Evolutionary conservation across 176 grass and related monocot species (phyloP).

Genomic region (Puccinellia tenuiflora): DNA sequence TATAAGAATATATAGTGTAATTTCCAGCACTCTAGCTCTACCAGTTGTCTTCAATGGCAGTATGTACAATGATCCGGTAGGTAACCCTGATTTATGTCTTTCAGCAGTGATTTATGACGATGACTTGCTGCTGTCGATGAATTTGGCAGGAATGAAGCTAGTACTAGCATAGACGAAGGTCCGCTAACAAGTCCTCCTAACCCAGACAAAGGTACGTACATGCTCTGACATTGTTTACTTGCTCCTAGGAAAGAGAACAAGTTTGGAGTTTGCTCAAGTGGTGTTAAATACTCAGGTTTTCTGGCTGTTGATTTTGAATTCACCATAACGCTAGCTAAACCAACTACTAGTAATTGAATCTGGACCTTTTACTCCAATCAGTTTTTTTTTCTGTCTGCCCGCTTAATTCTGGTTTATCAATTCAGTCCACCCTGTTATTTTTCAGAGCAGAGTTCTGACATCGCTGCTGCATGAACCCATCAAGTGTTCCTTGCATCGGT

Average conservation of each 20-base stretch:
- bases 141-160: conserved; percentile 44
- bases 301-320: neutral
- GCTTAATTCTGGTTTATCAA: neutral
- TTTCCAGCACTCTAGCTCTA: conserved; percentile 18
- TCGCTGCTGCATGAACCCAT: conserved; percentile 32
- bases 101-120: neutral
- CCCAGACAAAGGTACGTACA: conserved; percentile 42
- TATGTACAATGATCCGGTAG: neutral
- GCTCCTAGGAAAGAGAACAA: neutral
- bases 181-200: conserved; percentile 13
- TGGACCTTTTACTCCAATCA: neutral
- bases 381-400: neutral
- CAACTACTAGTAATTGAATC: neutral
- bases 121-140: neutral
- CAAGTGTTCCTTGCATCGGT: conserved; percentile 35
- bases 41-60: neutral
- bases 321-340: neutral
- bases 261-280: neutral
- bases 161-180: conserved; percentile 25
- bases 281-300: neutral
- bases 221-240: neutral
- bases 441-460: conserved; percentile 35
- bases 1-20: neutral
- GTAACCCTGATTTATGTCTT: conserved; percentile 10
- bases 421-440: conserved; percentile 10